These are phyloP conservation scores for Spencermartinsiella ligniputridi DNA, from an alignment of 1,139 yeast species.

Conservation along the genomic window DNA sequence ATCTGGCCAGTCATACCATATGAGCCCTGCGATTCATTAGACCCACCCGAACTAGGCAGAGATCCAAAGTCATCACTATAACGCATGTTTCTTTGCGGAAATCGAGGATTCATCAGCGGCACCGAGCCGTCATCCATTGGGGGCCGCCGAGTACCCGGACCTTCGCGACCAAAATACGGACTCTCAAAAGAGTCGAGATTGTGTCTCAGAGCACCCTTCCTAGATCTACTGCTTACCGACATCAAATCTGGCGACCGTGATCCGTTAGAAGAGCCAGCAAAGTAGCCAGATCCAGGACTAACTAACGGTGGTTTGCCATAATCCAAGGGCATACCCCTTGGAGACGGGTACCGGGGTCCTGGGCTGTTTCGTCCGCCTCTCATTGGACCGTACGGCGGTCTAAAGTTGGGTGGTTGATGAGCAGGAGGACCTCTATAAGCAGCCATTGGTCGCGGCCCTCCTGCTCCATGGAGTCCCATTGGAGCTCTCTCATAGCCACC, in stretches of 20 bases:
- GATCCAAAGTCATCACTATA: constrained; percentile 1
- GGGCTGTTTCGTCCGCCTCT: background rate
- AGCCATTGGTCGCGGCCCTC: background rate
- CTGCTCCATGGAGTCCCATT: background rate
- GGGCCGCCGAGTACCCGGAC: background rate
- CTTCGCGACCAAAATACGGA: constrained; percentile 20
- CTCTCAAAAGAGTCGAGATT: constrained; percentile 20
- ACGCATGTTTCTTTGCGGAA: background rate
- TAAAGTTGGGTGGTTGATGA: background rate
- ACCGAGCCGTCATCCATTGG: background rate
- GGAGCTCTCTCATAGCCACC: background rate
- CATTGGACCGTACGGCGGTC: background rate
- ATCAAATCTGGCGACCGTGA: background rate
- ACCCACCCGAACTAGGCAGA: background rate
- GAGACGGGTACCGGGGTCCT: background rate
- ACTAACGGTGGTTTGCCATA: background rate
- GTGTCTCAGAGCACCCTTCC: constrained; percentile 12
- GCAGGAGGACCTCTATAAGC: constrained; percentile 4
- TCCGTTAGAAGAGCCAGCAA: background rate
- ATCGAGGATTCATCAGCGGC: background rate
- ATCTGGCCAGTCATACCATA: background rate
- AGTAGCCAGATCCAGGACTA: background rate
- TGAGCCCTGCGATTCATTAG: background rate
- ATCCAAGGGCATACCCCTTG: background rate
- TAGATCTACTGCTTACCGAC: background rate